Conservation (phyloP, 83 land plant species). For the Larix sibirica region DNA sequence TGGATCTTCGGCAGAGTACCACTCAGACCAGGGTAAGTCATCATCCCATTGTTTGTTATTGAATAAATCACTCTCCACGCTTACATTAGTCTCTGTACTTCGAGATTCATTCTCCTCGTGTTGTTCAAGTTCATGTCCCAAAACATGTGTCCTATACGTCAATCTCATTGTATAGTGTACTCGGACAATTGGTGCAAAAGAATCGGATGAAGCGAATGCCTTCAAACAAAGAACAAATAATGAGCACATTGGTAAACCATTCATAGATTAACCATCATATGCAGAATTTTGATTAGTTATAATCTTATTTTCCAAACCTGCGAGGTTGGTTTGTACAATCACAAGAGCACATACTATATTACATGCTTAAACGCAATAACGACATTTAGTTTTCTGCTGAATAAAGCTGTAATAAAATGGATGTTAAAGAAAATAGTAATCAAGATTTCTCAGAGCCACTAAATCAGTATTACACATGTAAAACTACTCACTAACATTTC, state of each 20-base stretch:
- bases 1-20: conserved; percentile 97
- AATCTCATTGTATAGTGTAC: conserved; percentile 84
- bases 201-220: conserved; percentile 60
- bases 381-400: not conserved
- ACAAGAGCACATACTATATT: not conserved
- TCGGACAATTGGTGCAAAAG: conserved; percentile 34
- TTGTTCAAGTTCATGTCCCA: conserved; percentile 44
- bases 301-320: not conserved
- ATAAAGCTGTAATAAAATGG: not conserved
- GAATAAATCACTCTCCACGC: conserved; percentile 26
- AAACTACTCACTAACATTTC: not conserved
- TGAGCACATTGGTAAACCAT: not conserved
- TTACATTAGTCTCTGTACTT: conserved; percentile 30
- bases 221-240: conserved; percentile 29
- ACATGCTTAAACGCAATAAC: not conserved
- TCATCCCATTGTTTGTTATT: conserved; percentile 84
- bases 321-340: not conserved
- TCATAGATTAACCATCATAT: not conserved
- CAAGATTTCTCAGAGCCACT: too few relatives aligned
- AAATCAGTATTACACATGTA: not conserved
- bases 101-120: conserved; percentile 30
- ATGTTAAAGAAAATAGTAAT: too few relatives aligned
- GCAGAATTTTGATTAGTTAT: conserved; percentile 1
- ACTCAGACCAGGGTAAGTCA: conserved; percentile 98
- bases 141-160: conserved; percentile 79